Base-by-base conservation (phyloP, 2,329 filamentous ascomycete species). In the Colletotrichum higginsianum region DNA sequence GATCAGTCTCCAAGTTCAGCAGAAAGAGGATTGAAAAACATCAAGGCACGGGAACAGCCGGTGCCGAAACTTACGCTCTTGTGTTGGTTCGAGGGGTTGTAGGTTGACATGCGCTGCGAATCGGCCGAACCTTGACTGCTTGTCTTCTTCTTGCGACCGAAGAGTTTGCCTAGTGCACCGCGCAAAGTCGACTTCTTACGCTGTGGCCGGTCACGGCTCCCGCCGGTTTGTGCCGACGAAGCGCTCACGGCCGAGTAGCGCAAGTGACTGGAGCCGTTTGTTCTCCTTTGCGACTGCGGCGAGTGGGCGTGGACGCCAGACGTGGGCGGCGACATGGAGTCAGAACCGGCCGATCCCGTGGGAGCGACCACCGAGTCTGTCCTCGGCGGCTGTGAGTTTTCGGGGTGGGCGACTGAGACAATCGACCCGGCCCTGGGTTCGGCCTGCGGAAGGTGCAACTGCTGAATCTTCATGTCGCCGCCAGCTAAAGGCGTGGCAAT, bases 121-220 rank as follows among this genome's bases (percentile, higher is more conserved):
- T 78, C 73, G 42, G 75, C 74, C 18, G 77, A 80, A 13, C 74
- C 71, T 56, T 80, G 78, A 66, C 80, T 82, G 16, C 77, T 79
- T 50, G 75, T 78, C 79, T 87, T 90, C 79, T 87, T 88, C 73
- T 85, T 89, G 71, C 88, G 86, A 16, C 88, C 87, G 78, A 92
- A 91, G 12, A 92, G 79, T 73, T 84, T 88, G 60, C 87, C 86
- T 56, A 92, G 77, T 0, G 88, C 88, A 21, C 84, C 83, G 63
- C 86, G 87, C 61, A 92, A 78, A 0, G 86, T 87, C 1, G 89
- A 90, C 77, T 88, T 90, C 74, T 90, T 91, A 71, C 88, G 81
- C 62, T 86, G 84, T 2, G 87, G 87, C 30, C 76, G 76, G 55
- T 76, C 80, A 38, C 77, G 71, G 58, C 78, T 81, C 26, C 78